These are phyloP conservation scores for Penicillium crystallinum DNA, from an alignment of 495 filamentous ascomycete genomes.

Conservation along the genomic window DNA sequence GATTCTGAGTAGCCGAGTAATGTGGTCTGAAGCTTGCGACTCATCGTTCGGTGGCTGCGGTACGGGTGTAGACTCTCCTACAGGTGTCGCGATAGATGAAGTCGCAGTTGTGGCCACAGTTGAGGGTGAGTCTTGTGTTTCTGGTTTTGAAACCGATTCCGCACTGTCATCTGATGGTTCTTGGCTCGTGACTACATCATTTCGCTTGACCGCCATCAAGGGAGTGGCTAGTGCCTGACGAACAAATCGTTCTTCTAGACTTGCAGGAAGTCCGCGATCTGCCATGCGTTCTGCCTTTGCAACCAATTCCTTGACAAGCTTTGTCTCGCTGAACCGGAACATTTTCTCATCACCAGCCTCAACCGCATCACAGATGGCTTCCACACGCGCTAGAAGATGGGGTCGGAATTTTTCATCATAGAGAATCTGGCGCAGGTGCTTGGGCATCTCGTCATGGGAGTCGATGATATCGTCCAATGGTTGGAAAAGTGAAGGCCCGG, in stretches of 20 bases:
- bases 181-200: conserved; percentile 28
- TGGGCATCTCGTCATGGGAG: conserved; percentile 46
- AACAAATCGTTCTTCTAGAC: conserved; percentile 84
- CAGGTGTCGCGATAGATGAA: conserved; percentile 40
- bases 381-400: conserved; percentile 49
- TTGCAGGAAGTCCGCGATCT: conserved; percentile 59
- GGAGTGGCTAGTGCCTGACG: conserved; percentile 69
- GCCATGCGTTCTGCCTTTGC: conserved; percentile 69
- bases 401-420: conserved; percentile 40
- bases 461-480: conserved; percentile 80
- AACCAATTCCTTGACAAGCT: conserved; percentile 62
- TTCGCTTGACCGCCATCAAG: conserved; percentile 54
- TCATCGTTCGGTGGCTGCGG: conserved; percentile 28
- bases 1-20: conserved; percentile 62
- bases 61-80: conserved; percentile 28
- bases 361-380: conserved; percentile 67
- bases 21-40: conserved; percentile 35
- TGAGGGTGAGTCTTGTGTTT: conserved; percentile 29
- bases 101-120: conserved; percentile 35
- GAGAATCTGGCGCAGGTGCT: conserved; percentile 54
- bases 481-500: conserved; percentile 55
- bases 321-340: conserved; percentile 68
- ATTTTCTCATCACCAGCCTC: conserved; percentile 76
- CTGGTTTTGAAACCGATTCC: conserved; percentile 24
- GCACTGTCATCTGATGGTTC: conserved; percentile 7